Conservation (phyloP, 2,329 filamentous ascomycete genomes). For the Elsinoe ampelina region DNA sequence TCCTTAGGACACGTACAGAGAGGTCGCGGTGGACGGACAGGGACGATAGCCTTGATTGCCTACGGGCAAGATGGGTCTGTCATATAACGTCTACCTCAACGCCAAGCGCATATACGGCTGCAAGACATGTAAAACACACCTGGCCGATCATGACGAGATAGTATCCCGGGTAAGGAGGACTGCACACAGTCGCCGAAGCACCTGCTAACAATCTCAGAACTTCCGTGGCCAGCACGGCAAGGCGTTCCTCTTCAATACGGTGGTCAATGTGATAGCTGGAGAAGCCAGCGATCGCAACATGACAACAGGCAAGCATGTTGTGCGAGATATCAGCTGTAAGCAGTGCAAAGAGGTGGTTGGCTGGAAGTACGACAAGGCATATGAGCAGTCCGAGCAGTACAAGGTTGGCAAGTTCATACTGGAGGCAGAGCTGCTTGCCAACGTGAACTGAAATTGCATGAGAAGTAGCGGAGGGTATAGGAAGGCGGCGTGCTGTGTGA, state of each 20-base stretch:
- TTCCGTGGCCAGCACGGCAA: constrained; percentile 98
- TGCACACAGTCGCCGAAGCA: background rate
- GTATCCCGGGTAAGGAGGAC: constrained; percentile 66
- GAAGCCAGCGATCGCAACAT: constrained; percentile 92
- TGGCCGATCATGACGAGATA: constrained; percentile 92
- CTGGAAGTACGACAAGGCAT: constrained; percentile 99
- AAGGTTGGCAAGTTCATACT: constrained; percentile 98
- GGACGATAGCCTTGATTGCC: constrained; percentile 11
- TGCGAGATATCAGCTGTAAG: constrained; percentile 83
- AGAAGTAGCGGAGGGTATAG: background rate
- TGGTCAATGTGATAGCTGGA: constrained; percentile 80
- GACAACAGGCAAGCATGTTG: constrained; percentile 92
- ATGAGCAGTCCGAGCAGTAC: constrained; percentile 86
- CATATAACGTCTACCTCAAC: constrained; percentile 21
- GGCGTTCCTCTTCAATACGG: constrained; percentile 87
- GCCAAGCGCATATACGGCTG: constrained; percentile 20
- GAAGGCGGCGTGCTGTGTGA: background rate
- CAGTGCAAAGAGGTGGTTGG: constrained; percentile 90
- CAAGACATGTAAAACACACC: constrained; percentile 90
- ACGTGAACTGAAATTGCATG: constrained; percentile 44
- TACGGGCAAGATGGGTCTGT: constrained; percentile 17
- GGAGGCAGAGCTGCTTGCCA: constrained; percentile 80
- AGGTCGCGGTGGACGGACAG: background rate
- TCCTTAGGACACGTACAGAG: background rate
- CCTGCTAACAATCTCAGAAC: constrained; percentile 50